These are phyloP conservation scores for Erysimum cheiranthoides DNA, from an alignment of 345 rosid species.

Conservation along the genomic window DNA sequence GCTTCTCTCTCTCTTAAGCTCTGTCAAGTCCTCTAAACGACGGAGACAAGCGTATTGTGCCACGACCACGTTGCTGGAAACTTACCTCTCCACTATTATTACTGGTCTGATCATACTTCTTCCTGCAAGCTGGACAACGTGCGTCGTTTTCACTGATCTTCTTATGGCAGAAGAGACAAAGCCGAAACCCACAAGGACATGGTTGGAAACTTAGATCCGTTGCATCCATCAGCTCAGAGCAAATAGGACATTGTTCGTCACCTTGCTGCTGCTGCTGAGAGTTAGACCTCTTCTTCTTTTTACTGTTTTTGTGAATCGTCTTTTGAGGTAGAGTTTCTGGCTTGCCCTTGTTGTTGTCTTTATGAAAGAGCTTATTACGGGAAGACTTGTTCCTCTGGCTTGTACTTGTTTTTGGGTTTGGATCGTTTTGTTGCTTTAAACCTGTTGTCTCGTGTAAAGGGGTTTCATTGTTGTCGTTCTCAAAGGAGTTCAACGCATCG, in stretches of 20 bases:
- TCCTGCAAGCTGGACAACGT: conserved; percentile 55
- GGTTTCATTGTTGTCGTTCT: conserved; percentile 11
- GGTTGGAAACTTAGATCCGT: conserved; percentile 54
- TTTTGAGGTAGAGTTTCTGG: neutral
- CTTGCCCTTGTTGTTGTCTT: neutral
- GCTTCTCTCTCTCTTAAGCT: conserved; percentile 27
- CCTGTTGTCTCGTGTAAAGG: conserved; percentile 31
- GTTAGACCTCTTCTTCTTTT: conserved; percentile 28
- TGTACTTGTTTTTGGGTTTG: conserved; percentile 32
- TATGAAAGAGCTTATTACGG: neutral
- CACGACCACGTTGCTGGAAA: conserved; percentile 39
- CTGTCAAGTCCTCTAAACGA: conserved; percentile 43
- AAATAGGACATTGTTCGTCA: conserved; percentile 47
- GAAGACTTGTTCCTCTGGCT: conserved; percentile 31
- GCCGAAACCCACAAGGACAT: conserved; percentile 52
- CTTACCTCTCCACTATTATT: conserved; percentile 21
- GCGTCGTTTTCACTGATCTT: conserved; percentile 49
- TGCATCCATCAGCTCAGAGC: conserved; percentile 51
- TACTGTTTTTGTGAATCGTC: conserved; percentile 3
- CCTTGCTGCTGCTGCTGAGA: conserved; percentile 29
- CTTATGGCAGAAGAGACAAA: conserved; percentile 58
- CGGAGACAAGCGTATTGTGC: conserved; percentile 27
- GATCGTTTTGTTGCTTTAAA: conserved; percentile 21
- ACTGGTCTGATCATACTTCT: conserved; percentile 28
- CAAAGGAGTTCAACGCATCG: conserved; percentile 47